Evolutionary conservation across 2,329 filamentous ascomycete genomes (phyloP), one percentile per base, ranked within the genome.

Genomic region (Fusarium nygamai): DNA sequence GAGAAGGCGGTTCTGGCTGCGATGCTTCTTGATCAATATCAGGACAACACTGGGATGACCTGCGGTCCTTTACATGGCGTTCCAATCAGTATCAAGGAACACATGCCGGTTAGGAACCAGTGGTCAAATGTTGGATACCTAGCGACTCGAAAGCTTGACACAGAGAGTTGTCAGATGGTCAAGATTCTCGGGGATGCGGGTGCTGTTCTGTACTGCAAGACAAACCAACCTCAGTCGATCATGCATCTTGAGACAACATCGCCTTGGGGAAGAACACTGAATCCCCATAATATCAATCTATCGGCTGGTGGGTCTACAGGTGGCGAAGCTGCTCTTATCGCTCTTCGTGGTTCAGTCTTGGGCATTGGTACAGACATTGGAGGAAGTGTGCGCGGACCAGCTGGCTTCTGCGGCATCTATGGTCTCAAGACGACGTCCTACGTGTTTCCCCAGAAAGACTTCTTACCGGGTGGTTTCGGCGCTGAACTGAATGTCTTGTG

Each of bases 261-360:
- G 51, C 80, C 91, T 29, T 89, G 87, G 70, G 90, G 90, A 3
- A 86, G 88, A 16, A 88, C 87, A 0, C 80, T 92, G 24, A 92
- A 92, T 73, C 91, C 92, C 0, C 81, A 87, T 61, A 92, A 92
- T 63, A 85, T 88, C 8, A 82, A 85, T 20, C 84, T 90, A 24
- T 90, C 88, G 0, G 86, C 90, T 0, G 92, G 92, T 6, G 92
- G 92, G 2, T 89, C 87, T 5, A 89, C 88, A 0, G 92, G 92
- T 13, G 92, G 92, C 10, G 83, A 84, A 56, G 82, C 78, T 1
- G 82, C 84, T 9, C 69, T 85, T 5, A 58, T 85, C 0, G 82
- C 82, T 6, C 78, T 85, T 46, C 73, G 81, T 8, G 84, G 84
- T 4, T 84, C 82, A 3, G 71, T 82, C 1, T 53, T 85, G 1